A percentile compares a stretch with the other conserved stretches of the same genome.
phyloP scores from a whole-genome alignment of 352 stramenopile genomes.

The Thraustochytrium sp. region DNA sequence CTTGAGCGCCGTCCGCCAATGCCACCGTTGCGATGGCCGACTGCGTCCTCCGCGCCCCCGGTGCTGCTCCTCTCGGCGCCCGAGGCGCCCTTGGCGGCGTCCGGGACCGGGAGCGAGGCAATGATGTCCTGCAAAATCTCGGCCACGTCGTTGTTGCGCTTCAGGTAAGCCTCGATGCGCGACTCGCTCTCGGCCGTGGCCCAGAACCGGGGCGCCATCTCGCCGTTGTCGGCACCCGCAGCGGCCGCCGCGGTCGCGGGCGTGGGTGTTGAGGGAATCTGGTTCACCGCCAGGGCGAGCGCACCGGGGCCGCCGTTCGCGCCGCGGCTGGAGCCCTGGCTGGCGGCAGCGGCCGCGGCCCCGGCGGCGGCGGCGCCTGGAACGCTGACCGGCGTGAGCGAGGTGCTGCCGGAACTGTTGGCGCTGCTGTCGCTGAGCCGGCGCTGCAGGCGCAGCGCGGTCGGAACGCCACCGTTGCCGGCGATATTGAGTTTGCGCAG shows the following conservation, averaged over 20 bases:
- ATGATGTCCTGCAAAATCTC: not conserved
- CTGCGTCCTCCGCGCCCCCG: not conserved
- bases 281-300: no score
- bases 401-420: not conserved
- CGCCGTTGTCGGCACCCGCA: not conserved
- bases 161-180: not conserved
- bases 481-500: not conserved
- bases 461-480: not conserved
- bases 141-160: slow-evolving; percentile 16
- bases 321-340: no score
- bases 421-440: not conserved
- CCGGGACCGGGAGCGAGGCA: not conserved
- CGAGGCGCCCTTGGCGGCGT: no score
- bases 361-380: no score
- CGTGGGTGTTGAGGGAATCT: no score
- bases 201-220: not conserved
- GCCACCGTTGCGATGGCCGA: no score
- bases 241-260: not conserved
- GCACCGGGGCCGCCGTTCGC: no score
- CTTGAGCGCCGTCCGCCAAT: no score
- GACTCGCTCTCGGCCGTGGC: not conserved
- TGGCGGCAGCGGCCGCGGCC: no score
- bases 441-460: not conserved
- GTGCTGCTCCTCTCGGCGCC: not conserved
- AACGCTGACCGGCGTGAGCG: no score